Evolutionary conservation across 139 green algal genomes (phyloP), one percentile per base, ranked within the genome.

Genomic region (Microglena sp.): DNA sequence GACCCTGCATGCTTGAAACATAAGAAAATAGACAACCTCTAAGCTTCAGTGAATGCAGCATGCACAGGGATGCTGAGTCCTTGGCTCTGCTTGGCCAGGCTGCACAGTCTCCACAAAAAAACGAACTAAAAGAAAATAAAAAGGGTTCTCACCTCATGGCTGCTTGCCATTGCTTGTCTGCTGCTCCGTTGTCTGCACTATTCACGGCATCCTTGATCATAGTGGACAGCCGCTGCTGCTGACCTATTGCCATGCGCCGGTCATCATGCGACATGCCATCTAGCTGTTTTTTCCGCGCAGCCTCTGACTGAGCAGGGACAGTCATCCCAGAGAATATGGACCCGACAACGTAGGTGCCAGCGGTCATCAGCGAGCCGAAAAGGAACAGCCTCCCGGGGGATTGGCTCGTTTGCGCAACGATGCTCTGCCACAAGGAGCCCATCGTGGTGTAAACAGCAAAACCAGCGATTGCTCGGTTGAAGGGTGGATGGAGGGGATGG

Each of bases 111-210:
- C n/a, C n/a, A n/a, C n/a, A n/a, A n/a, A n/a, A n/a, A n/a, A n/a
- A n/a, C n/a, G n/a, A n/a, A n/a, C n/a, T n/a, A n/a, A n/a, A n/a
- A n/a, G n/a, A n/a, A n/a, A n/a, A n/a, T n/a, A n/a, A n/a, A n/a
- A n/a, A n/a, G n/a, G n/a, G n/a, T n/a, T n/a, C 66, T 22, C 55
- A 80, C 74, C 68, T 56, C 74, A 80, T 80, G 26, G 45, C 69
- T 27, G 74, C 74, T 0, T 62, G 27, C 74, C 74, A 80, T 60
- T 80, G 74, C 15, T 70, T 40, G 15, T 80, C 73, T 3, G 46
- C 68, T 33, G 43, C 28, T 0, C 74, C 68, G 2, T 80, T n/a
- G n/a, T n/a, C n/a, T n/a, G n/a, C n/a, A n/a, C n/a, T n/a, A n/a
- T n/a, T 64, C 5, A 35, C 44, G 3, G 75, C 36, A 24, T 80